These are phyloP conservation scores for Fusarium veterinarium DNA, from an alignment of 2,329 filamentous ascomycete genomes.

Conservation along the genomic window DNA sequence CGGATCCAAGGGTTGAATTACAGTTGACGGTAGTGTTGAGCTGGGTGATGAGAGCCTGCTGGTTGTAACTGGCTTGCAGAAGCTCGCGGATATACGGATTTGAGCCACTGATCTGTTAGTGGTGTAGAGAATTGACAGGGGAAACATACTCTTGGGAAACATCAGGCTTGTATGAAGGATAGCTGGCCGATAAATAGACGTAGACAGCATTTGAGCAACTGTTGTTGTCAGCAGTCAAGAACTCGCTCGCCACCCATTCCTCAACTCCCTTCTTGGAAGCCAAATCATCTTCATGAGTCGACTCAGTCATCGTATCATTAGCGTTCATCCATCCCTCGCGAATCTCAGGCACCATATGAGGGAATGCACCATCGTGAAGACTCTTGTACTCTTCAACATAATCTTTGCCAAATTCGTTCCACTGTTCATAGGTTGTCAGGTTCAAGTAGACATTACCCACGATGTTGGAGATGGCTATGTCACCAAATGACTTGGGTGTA, in stretches of 20 bases:
- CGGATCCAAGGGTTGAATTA: constrained; percentile 6
- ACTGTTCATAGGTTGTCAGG: constrained; percentile 15
- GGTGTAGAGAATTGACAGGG: fast-evolving
- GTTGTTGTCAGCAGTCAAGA: background rate
- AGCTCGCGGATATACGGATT: constrained; percentile 7
- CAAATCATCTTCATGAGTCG: background rate
- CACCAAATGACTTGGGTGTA: background rate
- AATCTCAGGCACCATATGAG: constrained; percentile 6
- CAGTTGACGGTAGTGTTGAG: constrained; percentile 12
- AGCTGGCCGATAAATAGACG: background rate
- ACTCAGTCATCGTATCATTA: background rate
- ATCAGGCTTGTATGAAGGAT: constrained; percentile 17
- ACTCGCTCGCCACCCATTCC: background rate
- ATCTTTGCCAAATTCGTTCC: background rate
- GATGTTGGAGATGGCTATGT: background rate
- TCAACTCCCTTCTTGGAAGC: background rate
- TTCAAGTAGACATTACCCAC: background rate
- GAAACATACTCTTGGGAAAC: constrained; percentile 12
- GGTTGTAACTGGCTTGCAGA: fast-evolving
- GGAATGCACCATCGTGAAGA: background rate
- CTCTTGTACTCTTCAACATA: constrained; percentile 9
- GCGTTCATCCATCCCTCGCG: background rate
- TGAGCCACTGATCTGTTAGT: background rate
- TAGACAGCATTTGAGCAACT: constrained; percentile 20
- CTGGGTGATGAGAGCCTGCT: background rate